phyloP scores from a whole-genome alignment of 305 asterid genomes.

The Striga hermonthica region DNA sequence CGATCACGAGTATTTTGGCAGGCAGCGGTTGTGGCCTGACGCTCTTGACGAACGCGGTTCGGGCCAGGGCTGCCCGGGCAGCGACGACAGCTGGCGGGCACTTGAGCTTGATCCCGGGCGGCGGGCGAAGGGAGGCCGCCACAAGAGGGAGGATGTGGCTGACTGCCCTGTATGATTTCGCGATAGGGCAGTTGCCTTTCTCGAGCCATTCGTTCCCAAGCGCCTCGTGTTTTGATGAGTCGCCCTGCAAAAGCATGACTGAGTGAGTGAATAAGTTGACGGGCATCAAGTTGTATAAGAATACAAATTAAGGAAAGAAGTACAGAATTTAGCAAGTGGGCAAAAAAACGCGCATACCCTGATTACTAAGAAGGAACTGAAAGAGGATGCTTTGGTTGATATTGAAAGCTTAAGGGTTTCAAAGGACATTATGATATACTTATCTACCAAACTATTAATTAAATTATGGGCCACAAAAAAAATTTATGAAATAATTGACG shows the following conservation, averaged over 20 bases:
- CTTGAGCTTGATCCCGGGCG: conserved; percentile 61
- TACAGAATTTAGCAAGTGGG: not conserved
- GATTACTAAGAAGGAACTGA: conserved; percentile 1
- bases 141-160: conserved; percentile 64
- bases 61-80: conserved; percentile 80
- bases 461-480: no score
- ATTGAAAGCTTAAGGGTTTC: not conserved
- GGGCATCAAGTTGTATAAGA: not conserved
- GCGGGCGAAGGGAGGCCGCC: conserved; percentile 60
- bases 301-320: not conserved
- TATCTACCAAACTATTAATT: no score
- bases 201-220: conserved; percentile 72
- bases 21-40: conserved; percentile 74
- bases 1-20: conserved; percentile 62
- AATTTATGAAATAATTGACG: no score
- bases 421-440: not conserved
- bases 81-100: conserved; percentile 87
- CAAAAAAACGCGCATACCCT: not conserved
- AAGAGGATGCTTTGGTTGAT: not conserved
- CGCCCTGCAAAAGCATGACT: conserved; percentile 53
- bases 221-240: conserved; percentile 63
- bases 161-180: conserved; percentile 74
- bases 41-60: conserved; percentile 63
- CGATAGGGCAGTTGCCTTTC: conserved; percentile 75
- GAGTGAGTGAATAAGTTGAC: no score